phyloP scores from a whole-genome alignment of 2,329 filamentous ascomycete genomes.

The Metarhizium robertsii region DNA sequence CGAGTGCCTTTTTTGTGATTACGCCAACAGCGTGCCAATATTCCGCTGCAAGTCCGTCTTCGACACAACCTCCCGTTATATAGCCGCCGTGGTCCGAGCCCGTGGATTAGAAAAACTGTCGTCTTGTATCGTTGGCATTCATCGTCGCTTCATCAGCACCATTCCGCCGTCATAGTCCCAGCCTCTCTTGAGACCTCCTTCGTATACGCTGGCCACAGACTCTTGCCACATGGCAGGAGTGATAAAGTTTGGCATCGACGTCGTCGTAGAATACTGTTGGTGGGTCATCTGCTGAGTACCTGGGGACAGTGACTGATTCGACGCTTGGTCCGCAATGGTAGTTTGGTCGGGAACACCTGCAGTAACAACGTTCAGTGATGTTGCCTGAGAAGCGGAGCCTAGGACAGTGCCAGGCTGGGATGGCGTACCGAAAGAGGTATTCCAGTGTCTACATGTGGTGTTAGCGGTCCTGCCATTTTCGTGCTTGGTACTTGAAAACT shows the following conservation, averaged over 20 bases:
- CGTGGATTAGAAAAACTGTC: background rate
- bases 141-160: constrained; percentile 22
- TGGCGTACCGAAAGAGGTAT: constrained; percentile 80
- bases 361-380: constrained; percentile 28
- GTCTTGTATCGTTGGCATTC: background rate
- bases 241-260: constrained; percentile 49
- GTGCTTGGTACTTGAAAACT: background rate
- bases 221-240: constrained; percentile 68
- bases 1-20: too few species aligned
- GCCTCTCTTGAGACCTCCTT: constrained; percentile 51
- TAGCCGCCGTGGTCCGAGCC: background rate
- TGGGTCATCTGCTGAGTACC: constrained; percentile 37
- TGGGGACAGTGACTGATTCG: constrained; percentile 33
- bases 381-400: constrained; percentile 33
- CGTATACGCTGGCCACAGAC: constrained; percentile 59
- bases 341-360: constrained; percentile 45
- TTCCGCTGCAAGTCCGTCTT: too few species aligned
- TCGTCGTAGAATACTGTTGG: constrained; percentile 41
- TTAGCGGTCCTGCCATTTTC: background rate
- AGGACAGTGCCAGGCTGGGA: constrained; percentile 19
- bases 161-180: constrained; percentile 45
- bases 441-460: constrained; percentile 69
- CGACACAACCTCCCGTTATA: background rate
- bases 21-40: too few species aligned
- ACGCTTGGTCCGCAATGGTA: constrained; percentile 41